phyloP scores from a whole-genome alignment of 2,329 filamentous ascomycete genomes.

The Neofusicoccum parvum region DNA sequence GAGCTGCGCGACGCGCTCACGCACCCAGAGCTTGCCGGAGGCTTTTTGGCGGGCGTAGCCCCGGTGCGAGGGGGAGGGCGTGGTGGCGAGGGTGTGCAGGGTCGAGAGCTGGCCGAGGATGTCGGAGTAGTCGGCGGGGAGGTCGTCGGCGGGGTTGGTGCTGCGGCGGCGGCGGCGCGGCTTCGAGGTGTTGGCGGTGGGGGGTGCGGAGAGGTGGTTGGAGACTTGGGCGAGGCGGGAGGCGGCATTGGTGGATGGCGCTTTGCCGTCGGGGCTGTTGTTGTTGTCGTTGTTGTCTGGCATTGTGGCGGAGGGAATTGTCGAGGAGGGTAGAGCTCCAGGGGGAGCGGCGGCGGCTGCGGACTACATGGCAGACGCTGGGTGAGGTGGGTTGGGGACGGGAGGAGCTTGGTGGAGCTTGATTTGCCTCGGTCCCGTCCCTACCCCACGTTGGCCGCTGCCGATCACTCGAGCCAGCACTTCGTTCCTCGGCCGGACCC shows the following conservation, averaged over 20 bases:
- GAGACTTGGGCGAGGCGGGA: conserved; percentile 53
- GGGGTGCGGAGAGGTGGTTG: conserved; percentile 40
- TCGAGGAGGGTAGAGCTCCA: neutral
- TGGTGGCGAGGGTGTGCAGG: conserved; percentile 56
- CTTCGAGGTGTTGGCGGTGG: conserved; percentile 25
- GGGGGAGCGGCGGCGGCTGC: neutral
- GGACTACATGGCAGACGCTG: neutral
- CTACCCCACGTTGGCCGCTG: conserved; percentile 12
- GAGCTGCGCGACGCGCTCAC: conserved; percentile 61
- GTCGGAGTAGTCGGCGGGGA: conserved; percentile 65
- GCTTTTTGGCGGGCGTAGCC: conserved; percentile 66
- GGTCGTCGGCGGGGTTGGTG: conserved; percentile 59
- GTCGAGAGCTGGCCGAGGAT: conserved; percentile 59
- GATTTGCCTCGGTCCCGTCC: conserved; percentile 17
- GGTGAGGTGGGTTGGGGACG: neutral
- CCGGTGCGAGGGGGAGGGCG: conserved; percentile 55
- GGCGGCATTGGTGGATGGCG: conserved; percentile 25
- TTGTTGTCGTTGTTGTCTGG: neutral
- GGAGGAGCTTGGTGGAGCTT: conserved; percentile 15
- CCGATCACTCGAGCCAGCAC: neutral
- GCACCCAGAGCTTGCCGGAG: conserved; percentile 66
- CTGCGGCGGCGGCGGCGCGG: conserved; percentile 33
- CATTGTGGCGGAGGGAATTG: neutral
- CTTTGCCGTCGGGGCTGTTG: neutral
- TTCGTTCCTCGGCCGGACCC: neutral